Percentiles rank a stretch among this genome's conserved stretches.
phyloP scores from a whole-genome alignment of 1,284 basidiomycete genomes.

The Mycosarcoma maydis region DNA sequence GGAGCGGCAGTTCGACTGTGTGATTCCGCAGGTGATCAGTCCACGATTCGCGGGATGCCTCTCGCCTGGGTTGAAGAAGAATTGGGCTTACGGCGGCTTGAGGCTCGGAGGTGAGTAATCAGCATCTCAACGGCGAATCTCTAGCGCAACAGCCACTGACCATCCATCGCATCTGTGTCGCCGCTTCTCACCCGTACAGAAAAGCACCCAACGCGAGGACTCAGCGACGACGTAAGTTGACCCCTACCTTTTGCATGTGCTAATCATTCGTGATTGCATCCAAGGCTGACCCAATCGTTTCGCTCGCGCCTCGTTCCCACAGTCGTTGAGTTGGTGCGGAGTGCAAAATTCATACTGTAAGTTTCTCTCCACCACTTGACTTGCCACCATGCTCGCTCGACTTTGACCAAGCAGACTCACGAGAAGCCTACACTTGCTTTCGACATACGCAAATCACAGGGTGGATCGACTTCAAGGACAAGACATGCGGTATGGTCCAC shows the following conservation, averaged over 20 bases:
- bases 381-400: not conserved
- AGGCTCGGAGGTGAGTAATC: conserved; percentile 2
- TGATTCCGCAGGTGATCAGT: conserved; percentile 15
- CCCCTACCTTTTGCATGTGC: not conserved
- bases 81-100: conserved; percentile 23
- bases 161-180: not conserved
- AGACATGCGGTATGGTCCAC: conserved; percentile 22
- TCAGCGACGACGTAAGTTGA: conserved; percentile 14
- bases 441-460: not conserved
- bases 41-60: conserved; percentile 10
- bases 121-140: not conserved
- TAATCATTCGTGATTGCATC: no score
- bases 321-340: conserved; percentile 18
- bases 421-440: not conserved
- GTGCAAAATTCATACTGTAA: conserved; percentile 23
- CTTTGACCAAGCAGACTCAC: no score
- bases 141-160: not conserved
- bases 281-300: no score
- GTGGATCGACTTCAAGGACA: conserved; percentile 26
- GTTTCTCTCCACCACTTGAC: not conserved
- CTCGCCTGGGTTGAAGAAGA: conserved; percentile 18
- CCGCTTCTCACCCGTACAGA: conserved; percentile 1
- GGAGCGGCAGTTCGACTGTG: conserved; percentile 17
- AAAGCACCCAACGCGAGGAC: conserved; percentile 19
- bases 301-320: not conserved